phyloP scores from a whole-genome alignment of 2,329 filamentous ascomycete genomes.

The Monilinia fructicola region DNA sequence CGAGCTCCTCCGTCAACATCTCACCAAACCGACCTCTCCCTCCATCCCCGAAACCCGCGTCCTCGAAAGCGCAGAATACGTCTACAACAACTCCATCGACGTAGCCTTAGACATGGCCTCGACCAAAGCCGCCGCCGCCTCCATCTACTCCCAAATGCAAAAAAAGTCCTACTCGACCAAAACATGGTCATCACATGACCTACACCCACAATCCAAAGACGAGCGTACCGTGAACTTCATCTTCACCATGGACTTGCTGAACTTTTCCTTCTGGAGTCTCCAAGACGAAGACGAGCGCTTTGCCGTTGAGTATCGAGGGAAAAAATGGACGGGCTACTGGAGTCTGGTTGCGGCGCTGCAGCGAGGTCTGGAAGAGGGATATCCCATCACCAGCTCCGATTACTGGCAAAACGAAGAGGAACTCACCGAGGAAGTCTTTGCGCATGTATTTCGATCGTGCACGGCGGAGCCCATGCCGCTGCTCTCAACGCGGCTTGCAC shows the following conservation, averaged over 20 bases:
- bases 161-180: slow-evolving; percentile 78
- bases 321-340: slow-evolving; percentile 92
- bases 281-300: slow-evolving; percentile 66
- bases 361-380: slow-evolving; percentile 84
- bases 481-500: slow-evolving; percentile 71
- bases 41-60: slow-evolving; percentile 75
- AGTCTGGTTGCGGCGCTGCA: slow-evolving; percentile 86
- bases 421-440: slow-evolving; percentile 72
- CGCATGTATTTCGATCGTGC: slow-evolving; percentile 79
- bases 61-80: slow-evolving; percentile 76
- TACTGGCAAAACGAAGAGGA: slow-evolving; percentile 80
- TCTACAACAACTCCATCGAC: slow-evolving; percentile 91
- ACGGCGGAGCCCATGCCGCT: slow-evolving; percentile 87
- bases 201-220: slow-evolving; percentile 83
- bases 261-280: slow-evolving; percentile 96
- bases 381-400: slow-evolving; percentile 78
- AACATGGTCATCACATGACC: slow-evolving; percentile 82
- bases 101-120: slow-evolving; percentile 82
- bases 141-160: slow-evolving; percentile 80
- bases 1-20: slow-evolving; percentile 78
- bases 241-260: slow-evolving; percentile 94
- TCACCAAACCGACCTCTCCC: slow-evolving; percentile 57
- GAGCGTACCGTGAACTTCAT: slow-evolving; percentile 84
- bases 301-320: slow-evolving; percentile 76
- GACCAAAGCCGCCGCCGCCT: slow-evolving; percentile 77